Evolutionary conservation across 345 rosid species (phyloP).

Genomic region (Acer yangbiense): DNA sequence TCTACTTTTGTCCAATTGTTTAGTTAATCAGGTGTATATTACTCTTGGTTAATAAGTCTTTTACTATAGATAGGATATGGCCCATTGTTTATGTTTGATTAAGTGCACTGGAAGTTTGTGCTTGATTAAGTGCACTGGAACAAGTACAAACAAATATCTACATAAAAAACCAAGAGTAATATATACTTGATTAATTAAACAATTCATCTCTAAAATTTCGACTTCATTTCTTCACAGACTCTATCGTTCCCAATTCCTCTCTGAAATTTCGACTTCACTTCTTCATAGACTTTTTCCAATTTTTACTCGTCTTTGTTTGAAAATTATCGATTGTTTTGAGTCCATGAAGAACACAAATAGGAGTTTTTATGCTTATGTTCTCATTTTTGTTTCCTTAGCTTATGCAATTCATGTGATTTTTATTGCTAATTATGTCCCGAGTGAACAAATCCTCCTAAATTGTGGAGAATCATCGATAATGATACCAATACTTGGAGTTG

Average conservation of each 20-base stretch:
- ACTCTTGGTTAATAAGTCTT: constrained; percentile 39
- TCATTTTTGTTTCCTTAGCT: constrained; percentile 30
- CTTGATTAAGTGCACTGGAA: constrained; percentile 79
- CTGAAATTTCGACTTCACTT: no score
- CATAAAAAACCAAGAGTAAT: constrained; percentile 21
- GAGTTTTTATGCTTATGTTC: constrained; percentile 22
- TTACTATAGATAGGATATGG: constrained; percentile 75
- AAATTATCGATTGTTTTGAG: not conserved
- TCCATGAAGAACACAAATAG: constrained; percentile 43
- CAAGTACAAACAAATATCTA: constrained; percentile 20
- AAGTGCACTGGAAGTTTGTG: constrained; percentile 80
- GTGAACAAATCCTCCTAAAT: constrained; percentile 61
- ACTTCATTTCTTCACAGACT: no score
- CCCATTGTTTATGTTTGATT: constrained; percentile 88
- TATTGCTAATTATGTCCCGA: constrained; percentile 59
- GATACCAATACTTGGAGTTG: constrained; percentile 66
- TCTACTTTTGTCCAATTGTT: not conserved
- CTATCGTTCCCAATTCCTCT: no score
- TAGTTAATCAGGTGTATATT: constrained; percentile 1
- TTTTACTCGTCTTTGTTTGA: no score
- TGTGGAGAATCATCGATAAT: constrained; percentile 60
- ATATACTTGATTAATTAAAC: constrained; percentile 9
- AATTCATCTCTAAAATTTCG: not conserved
- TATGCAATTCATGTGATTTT: constrained; percentile 32
- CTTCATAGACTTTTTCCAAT: no score